Evolutionary conservation across 2,329 filamentous ascomycete genomes (phyloP).

Genomic region (Claviceps monticola): DNA sequence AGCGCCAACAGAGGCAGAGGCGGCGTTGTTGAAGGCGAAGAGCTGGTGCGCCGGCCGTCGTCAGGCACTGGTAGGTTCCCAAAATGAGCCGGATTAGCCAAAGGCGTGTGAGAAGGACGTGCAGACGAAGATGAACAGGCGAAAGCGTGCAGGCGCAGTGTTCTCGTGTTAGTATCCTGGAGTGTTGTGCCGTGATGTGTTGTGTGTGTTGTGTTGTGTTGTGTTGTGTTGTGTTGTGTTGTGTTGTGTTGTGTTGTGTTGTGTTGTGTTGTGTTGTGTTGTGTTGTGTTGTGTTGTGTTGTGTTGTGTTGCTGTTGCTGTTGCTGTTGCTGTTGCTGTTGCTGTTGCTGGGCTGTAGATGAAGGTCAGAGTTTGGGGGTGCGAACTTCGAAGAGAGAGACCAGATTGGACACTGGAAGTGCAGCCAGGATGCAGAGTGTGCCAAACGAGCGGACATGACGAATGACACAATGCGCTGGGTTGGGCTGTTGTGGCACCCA

Average conservation of each 20-base stretch:
- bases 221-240: too few species aligned
- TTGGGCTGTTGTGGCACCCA: conserved; percentile 6
- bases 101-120: neutral
- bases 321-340: too few species aligned
- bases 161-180: neutral
- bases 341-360: neutral
- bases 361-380: neutral
- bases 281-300: too few species aligned
- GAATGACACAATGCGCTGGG: conserved; percentile 8
- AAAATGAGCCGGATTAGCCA: neutral
- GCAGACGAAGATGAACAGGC: too few species aligned
- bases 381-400: neutral
- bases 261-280: too few species aligned
- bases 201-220: too few species aligned
- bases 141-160: neutral
- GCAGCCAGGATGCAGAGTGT: neutral
- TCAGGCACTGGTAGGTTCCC: neutral
- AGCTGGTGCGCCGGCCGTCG: neutral
- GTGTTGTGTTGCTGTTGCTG: too few species aligned
- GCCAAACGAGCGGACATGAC: conserved; percentile 4
- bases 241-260: too few species aligned
- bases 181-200: too few species aligned
- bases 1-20: neutral
- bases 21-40: neutral
- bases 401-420: conserved; percentile 3